Conservation (phyloP, 352 stramenopile genomes). For the Globisporangium mamillatum region DNA sequence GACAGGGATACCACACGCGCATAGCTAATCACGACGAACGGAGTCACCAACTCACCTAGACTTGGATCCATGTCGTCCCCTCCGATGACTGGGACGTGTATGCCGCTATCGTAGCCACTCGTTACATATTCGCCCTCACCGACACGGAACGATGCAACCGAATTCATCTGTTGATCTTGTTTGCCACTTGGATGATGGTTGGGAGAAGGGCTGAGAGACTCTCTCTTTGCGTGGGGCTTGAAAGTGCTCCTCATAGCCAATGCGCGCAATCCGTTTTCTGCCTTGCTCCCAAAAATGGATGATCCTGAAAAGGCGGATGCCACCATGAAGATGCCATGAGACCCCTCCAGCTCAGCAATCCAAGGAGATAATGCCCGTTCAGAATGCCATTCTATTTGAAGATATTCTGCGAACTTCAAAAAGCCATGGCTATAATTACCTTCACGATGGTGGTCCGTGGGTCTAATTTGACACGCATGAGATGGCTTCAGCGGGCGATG, state of each 20-base stretch:
- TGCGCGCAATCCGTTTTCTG: not conserved
- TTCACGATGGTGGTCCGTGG: not conserved
- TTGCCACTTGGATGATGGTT: not conserved
- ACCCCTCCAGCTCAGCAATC: not conserved
- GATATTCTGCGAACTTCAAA: not conserved
- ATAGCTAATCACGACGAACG: not conserved
- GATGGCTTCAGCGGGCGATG: not conserved
- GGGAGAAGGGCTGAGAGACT: not conserved
- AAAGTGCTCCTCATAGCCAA: not conserved
- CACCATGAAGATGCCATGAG: no score
- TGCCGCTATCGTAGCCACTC: conserved; percentile 10
- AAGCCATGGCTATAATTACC: not conserved
- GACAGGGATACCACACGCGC: not conserved
- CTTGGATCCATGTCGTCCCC: conserved; percentile 80
- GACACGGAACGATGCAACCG: conserved; percentile 30
- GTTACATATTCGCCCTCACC: conserved; percentile 27
- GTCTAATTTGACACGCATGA: conserved; percentile 6
- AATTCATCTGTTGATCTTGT: conserved; percentile 29
- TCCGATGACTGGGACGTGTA: conserved; percentile 42
- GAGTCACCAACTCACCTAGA: conserved; percentile 37
- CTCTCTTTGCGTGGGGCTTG: not conserved
- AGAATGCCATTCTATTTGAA: not conserved
- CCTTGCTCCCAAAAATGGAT: not conserved
- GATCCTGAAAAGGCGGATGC: not conserved
- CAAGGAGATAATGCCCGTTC: not conserved